Evolutionary conservation across 345 rosid genomes (phyloP), one percentile per base, ranked within the genome.

Genomic region (Alliaria petiolata): DNA sequence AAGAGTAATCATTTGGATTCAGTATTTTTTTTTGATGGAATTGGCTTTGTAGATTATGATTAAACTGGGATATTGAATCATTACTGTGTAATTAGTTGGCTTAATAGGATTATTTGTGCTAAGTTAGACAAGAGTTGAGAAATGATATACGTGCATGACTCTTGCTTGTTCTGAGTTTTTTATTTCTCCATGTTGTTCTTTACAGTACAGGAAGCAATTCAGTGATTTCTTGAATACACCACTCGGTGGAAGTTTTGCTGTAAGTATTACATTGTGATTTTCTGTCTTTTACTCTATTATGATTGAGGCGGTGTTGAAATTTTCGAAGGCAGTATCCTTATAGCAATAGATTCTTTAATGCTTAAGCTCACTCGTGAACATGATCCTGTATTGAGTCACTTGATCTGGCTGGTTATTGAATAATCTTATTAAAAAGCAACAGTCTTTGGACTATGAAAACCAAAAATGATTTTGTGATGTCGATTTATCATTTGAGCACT

Each of bases 131-230:
- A 7, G 54, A 46, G 25, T 46, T 69, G 62, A 59, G 15, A 13
- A 39, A 6, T 40, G 43, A 68, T 69, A 8, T 44, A 44, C 39
- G 17, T 43, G 26, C 30, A 46, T 69, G 65, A 34, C 30, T 25
- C 40, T 47, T 59, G 20, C 67, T 71, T 73, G 66, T 56, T 17
- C 60, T 65, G 71, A 60, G 49, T 39, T 38, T 6, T 42, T 7
- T n/a, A n/a, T n/a, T n/a, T n/a, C n/a, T 14, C 5, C 25, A 46
- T 77, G 57, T 55, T 57, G 39, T 22, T 25, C 15, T 5, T 85
- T 85, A 81, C 97, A 90, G 98, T 89, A 89, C 86, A 89, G 97
- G 82, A 89, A 80, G 86, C 88, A 85, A 63, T 71, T 93, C 34
- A 85, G 42, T 85, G 86, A 83, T 55, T 87, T 89, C 65, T 74